Conservation (phyloP, 148 eudicot species). For the Cornus kousa region DNA sequence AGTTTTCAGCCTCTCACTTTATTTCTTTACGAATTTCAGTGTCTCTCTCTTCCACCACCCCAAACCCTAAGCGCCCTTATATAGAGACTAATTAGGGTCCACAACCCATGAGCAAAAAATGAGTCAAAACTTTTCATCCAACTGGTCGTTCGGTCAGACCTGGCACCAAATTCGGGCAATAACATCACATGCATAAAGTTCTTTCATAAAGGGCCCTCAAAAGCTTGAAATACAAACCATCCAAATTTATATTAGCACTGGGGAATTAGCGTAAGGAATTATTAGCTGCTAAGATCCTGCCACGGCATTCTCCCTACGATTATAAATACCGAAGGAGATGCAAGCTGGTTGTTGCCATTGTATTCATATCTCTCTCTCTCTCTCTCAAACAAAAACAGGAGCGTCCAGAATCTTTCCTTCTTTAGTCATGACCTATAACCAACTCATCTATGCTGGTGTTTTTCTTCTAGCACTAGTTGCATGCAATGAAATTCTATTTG, state of each 20-base stretch:
- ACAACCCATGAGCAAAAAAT: no score
- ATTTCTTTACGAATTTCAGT: no score
- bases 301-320: neutral
- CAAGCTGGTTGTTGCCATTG: slow-evolving; percentile 10
- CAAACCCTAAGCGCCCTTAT: no score
- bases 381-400: neutral
- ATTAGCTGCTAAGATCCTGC: neutral
- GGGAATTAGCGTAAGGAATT: neutral
- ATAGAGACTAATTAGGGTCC: no score
- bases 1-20: no score
- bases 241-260: neutral
- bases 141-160: no score
- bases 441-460: slow-evolving; percentile 5
- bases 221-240: neutral
- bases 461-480: slow-evolving; percentile 22
- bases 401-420: neutral
- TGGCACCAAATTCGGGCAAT: no score
- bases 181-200: no score
- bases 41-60: no score
- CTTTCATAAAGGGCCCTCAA: neutral
- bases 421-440: slow-evolving; percentile 26
- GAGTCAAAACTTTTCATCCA: no score
- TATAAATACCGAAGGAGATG: slow-evolving; percentile 27
- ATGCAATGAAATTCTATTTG: slow-evolving; percentile 16
- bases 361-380: slow-evolving; percentile 15